Percentiles rank a stretch among this genome's conserved stretches.
These are phyloP conservation scores for Candida xiaguanensis DNA, from an alignment of 805 yeast species.

Conservation along the genomic window DNA sequence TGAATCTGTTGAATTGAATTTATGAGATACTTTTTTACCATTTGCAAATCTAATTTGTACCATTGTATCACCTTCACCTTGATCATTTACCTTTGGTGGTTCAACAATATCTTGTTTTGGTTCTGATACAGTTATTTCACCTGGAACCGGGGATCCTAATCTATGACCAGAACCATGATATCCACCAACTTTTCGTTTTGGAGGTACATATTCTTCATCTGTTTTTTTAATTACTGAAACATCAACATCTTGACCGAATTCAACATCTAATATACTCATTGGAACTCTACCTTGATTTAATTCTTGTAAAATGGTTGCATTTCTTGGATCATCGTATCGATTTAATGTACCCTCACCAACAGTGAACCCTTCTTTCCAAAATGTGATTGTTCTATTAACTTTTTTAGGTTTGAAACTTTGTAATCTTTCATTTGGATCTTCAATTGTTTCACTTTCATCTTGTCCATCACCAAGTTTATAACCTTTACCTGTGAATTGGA, in stretches of 20 bases:
- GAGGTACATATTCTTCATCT: constrained; percentile 78
- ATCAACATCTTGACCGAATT: constrained; percentile 89
- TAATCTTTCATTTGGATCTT: constrained; percentile 51
- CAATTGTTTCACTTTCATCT: constrained; percentile 30
- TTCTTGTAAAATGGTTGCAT: constrained; percentile 71
- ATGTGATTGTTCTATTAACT: constrained; percentile 78
- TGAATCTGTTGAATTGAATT: constrained; percentile 62
- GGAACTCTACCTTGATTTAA: constrained; percentile 92
- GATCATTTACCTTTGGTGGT: constrained; percentile 17
- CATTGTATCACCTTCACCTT: constrained; percentile 59
- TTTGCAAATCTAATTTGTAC: constrained; percentile 83
- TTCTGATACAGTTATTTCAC: constrained; percentile 48
- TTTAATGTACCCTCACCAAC: constrained; percentile 87
- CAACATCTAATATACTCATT: constrained; percentile 71
- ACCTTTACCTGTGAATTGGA: constrained; percentile 48
- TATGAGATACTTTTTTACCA: constrained; percentile 66
- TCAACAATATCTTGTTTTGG: constrained; percentile 12
- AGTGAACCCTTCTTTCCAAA: constrained; percentile 96
- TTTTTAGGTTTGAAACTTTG: constrained; percentile 66
- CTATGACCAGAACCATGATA: constrained; percentile 79
- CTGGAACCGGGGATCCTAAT: constrained; percentile 86
- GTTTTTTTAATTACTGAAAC: constrained; percentile 78
- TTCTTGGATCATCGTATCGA: constrained; percentile 90
- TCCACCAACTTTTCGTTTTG: constrained; percentile 59
- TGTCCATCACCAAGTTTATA: constrained; percentile 49